A percentile compares a stretch with the other conserved stretches of the same genome.
These are phyloP conservation scores for Geotrichum aggregatum DNA, from an alignment of 1,139 yeast species.

Conservation along the genomic window DNA sequence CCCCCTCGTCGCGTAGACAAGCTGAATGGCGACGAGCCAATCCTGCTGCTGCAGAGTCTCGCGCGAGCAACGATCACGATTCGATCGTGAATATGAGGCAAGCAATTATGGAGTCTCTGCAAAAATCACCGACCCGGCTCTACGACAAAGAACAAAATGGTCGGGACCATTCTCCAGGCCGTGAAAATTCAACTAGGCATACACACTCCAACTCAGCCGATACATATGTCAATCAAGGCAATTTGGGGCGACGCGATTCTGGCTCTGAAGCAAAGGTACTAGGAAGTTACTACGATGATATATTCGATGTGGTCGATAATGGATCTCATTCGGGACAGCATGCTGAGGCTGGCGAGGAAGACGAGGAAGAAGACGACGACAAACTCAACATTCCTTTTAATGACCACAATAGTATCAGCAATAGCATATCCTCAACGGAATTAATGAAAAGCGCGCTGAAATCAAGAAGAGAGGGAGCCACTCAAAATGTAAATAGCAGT, in stretches of 20 bases:
- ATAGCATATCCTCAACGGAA: constrained; percentile 1
- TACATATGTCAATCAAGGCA: background rate
- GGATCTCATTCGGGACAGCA: background rate
- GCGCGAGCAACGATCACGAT: background rate
- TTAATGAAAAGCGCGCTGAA: background rate
- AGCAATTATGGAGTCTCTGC: constrained; percentile 18
- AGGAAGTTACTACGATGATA: constrained; percentile 8
- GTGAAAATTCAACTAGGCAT: background rate
- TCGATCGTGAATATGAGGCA: constrained; percentile 15
- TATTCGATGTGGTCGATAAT: constrained; percentile 3
- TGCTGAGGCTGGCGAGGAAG: background rate
- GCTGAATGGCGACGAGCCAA: background rate
- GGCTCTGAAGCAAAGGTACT: constrained; percentile 4
- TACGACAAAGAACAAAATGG: constrained; percentile 6
- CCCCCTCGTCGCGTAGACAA: constrained; percentile 5
- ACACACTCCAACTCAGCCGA: background rate
- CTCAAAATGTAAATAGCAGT: background rate
- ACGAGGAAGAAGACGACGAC: constrained; percentile 7
- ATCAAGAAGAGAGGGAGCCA: background rate
- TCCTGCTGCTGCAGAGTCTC: background rate
- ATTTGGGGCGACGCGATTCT: background rate
- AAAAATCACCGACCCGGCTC: constrained; percentile 18
- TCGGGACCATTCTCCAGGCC: background rate
- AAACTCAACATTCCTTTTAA: constrained; percentile 4
- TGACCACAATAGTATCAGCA: constrained; percentile 1